Conservation (phyloP, 306 rosid genomes). For the Vicia villosa region DNA sequence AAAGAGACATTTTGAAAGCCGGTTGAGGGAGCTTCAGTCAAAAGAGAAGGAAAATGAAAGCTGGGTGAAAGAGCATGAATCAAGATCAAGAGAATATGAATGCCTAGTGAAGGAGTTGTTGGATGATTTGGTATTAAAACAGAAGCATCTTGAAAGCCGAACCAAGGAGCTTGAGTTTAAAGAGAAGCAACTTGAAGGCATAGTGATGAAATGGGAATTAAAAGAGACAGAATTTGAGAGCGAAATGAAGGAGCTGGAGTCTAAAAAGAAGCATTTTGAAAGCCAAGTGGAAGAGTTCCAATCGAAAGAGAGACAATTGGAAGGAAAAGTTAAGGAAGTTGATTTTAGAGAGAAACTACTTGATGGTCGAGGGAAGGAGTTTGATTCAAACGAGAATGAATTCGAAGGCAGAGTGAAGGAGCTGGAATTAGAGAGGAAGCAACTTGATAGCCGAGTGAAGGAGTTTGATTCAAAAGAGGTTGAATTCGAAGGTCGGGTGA, state of each 20-base stretch:
- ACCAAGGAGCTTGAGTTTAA: slow-evolving; percentile 17
- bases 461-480: too few relatives aligned
- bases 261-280: not conserved
- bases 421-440: too few relatives aligned
- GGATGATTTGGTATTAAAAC: not conserved
- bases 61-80: too few relatives aligned
- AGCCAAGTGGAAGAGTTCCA: slow-evolving; percentile 2
- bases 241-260: not conserved
- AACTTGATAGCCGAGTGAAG: too few relatives aligned
- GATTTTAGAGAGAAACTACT: not conserved
- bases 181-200: slow-evolving; percentile 26
- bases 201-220: not conserved
- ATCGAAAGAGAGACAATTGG: not conserved
- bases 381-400: too few relatives aligned
- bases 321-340: not conserved
- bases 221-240: not conserved
- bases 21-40: too few relatives aligned
- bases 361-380: not conserved
- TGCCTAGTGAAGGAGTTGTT: not conserved
- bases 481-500: too few relatives aligned
- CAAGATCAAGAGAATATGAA: not conserved
- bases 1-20: too few relatives aligned
- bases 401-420: too few relatives aligned
- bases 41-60: too few relatives aligned
- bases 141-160: not conserved